These are phyloP conservation scores for Botryococcus braunii DNA, from an alignment of 163 green algal genomes.

Conservation along the genomic window DNA sequence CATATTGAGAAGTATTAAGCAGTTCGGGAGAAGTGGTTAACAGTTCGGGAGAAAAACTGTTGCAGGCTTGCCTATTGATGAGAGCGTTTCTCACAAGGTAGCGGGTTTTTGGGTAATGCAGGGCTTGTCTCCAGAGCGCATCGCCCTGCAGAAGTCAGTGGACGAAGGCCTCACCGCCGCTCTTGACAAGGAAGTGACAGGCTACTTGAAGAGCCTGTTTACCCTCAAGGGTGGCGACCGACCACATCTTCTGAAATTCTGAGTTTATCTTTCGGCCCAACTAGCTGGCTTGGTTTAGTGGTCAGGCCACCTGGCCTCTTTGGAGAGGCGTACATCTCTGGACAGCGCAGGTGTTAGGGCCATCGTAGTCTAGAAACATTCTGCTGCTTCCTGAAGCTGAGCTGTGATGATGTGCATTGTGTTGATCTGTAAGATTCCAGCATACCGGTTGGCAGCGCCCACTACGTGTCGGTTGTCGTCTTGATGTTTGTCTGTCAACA, in stretches of 20 bases:
- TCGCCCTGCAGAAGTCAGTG: constrained; percentile 88
- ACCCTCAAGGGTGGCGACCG: constrained; percentile 77
- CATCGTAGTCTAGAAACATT: too few species aligned
- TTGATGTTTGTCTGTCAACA: too few species aligned
- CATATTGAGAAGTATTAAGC: neutral
- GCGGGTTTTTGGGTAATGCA: constrained; percentile 22
- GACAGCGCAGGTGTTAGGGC: too few species aligned
- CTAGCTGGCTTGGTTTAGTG: too few species aligned
- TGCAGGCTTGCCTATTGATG: neutral
- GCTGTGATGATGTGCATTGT: too few species aligned
- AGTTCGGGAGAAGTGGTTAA: neutral
- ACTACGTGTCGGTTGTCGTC: too few species aligned
- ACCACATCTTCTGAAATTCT: constrained; percentile 98
- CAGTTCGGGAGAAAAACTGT: neutral
- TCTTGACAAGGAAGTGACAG: constrained; percentile 54
- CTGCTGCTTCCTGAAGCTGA: too few species aligned
- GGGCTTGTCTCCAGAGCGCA: constrained; percentile 70
- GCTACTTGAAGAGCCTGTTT: constrained; percentile 88
- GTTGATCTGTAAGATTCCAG: too few species aligned
- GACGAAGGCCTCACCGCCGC: constrained; percentile 68
- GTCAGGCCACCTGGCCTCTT: too few species aligned
- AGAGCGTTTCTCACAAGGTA: neutral
- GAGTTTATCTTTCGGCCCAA: too few species aligned
- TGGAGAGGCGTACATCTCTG: too few species aligned
- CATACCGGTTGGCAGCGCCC: too few species aligned